Evolutionary conservation across 2,329 filamentous ascomycete genomes (phyloP).

Genomic region (Sporothrix dimorphospora): DNA sequence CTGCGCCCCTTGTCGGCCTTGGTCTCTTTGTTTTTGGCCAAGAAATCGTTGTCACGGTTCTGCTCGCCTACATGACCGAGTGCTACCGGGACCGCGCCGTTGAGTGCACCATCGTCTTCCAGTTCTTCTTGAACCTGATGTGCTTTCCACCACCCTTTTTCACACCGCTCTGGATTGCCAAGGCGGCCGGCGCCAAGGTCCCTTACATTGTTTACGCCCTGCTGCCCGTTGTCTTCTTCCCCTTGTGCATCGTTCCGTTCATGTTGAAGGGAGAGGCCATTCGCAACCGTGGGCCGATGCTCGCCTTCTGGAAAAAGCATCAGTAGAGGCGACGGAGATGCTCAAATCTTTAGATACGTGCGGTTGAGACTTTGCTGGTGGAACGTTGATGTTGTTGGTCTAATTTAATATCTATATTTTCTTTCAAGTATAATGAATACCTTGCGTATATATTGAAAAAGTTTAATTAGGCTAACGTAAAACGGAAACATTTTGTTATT

Average conservation of each 20-base stretch:
- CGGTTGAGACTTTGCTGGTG: no score
- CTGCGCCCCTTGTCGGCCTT: slow-evolving; percentile 25
- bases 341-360: no score
- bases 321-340: background rate
- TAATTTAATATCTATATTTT: no score
- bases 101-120: slow-evolving; percentile 33
- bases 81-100: slow-evolving; percentile 32
- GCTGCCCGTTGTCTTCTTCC: slow-evolving; percentile 30
- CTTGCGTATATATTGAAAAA: no score
- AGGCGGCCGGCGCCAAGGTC: slow-evolving; percentile 27
- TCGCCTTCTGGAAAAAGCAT: background rate
- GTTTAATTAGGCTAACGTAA: no score
- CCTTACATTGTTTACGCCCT: slow-evolving; percentile 32
- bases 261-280: slow-evolving; percentile 33
- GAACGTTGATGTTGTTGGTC: no score
- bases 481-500: no score
- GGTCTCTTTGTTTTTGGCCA: slow-evolving; percentile 29
- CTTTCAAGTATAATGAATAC: no score
- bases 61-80: slow-evolving; percentile 33
- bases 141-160: slow-evolving; percentile 33
- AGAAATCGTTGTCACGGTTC: slow-evolving; percentile 32
- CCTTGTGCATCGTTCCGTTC: slow-evolving; percentile 27
- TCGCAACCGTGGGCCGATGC: background rate
- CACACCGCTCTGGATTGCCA: slow-evolving; percentile 32
- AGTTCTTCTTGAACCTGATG: slow-evolving; percentile 34